Evolutionary conservation across 129 eudicot genomes (phyloP).

Genomic region (Flaveria brownii): DNA sequence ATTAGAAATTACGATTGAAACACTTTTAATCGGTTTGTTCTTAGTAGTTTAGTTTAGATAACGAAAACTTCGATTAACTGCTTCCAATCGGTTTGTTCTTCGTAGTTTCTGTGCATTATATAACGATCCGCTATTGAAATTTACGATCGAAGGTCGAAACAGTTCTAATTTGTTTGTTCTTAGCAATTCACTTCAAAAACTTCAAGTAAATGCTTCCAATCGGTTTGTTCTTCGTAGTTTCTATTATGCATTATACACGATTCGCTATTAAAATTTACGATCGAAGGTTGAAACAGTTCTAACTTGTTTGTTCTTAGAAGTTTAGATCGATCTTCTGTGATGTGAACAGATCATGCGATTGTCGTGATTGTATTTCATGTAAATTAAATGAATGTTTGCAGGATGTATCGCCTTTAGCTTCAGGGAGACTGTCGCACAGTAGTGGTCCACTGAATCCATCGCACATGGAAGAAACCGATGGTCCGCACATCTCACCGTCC

Average conservation of each 20-base stretch:
- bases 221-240: not conserved
- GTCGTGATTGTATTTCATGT: not conserved
- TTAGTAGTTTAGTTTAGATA: not conserved
- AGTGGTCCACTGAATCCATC: slow-evolving; percentile 85
- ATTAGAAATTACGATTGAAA: not conserved
- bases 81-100: not conserved
- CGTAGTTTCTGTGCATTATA: not conserved
- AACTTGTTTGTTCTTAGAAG: not conserved
- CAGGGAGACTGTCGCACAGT: slow-evolving; percentile 95
- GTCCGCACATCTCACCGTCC: slow-evolving; percentile 78
- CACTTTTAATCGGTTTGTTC: not conserved
- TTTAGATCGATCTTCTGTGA: not conserved
- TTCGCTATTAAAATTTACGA: not conserved
- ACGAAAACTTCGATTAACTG: not conserved
- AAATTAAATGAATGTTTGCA: slow-evolving; percentile 30
- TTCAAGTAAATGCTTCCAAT: not conserved
- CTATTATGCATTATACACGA: not conserved
- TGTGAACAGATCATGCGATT: slow-evolving; percentile 17
- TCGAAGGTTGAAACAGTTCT: not conserved
- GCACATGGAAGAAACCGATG: slow-evolving; percentile 64
- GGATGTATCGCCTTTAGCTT: slow-evolving; percentile 97
- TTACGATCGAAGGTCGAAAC: not conserved
- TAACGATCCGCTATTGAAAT: not conserved
- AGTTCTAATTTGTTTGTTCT: not conserved
- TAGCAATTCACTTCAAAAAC: not conserved